These are phyloP conservation scores for Arthrinium phaeospermum DNA, from an alignment of 2,329 filamentous ascomycete genomes.

Conservation along the genomic window DNA sequence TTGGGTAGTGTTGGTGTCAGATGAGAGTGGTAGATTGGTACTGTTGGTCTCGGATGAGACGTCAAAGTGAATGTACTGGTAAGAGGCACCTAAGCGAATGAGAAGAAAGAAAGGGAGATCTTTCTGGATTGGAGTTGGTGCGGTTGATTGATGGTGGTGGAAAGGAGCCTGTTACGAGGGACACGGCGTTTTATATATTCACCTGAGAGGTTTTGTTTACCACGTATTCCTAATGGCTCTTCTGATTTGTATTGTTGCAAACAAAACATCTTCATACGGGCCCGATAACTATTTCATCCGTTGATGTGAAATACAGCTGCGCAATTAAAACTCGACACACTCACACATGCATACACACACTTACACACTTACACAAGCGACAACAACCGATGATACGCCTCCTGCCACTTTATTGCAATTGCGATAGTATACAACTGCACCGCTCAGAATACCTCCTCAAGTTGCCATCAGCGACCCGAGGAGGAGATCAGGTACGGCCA, in stretches of 20 bases:
- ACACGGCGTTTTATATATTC: not conserved
- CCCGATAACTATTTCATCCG: not conserved
- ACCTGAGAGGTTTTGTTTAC: not conserved
- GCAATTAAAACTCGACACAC: not conserved
- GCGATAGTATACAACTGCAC: not conserved
- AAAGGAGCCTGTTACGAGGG: not conserved
- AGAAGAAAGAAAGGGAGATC: not conserved
- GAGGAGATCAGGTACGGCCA: not conserved
- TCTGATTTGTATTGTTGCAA: not conserved
- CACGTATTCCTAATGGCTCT: not conserved
- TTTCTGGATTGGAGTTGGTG: not conserved
- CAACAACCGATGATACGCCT: not conserved
- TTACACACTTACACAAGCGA: not conserved
- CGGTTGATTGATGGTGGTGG: not conserved
- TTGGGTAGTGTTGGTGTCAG: too few relatives aligned
- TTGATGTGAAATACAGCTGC: too few relatives aligned
- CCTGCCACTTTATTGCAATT: not conserved
- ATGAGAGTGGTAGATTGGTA: too few relatives aligned
- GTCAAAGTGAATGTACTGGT: not conserved
- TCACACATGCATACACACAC: not conserved
- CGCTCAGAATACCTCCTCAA: not conserved
- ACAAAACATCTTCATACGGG: not conserved
- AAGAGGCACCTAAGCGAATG: too few relatives aligned
- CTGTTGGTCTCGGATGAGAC: not conserved
- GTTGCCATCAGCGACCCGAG: not conserved